These are phyloP conservation scores for Pythium biforme DNA, from an alignment of 352 stramenopile species.

Conservation along the genomic window DNA sequence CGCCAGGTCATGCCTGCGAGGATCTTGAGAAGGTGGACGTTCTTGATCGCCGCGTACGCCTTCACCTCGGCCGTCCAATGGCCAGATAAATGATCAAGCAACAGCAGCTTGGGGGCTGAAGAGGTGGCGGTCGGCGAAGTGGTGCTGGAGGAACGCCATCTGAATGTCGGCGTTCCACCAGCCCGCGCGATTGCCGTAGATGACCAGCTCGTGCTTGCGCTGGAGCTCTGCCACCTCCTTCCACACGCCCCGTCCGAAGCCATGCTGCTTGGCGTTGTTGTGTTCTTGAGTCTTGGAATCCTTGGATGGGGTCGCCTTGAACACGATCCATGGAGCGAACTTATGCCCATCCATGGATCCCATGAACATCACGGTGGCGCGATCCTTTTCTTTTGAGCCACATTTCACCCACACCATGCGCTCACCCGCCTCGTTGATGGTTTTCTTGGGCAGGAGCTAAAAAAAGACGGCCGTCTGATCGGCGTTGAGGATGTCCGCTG, in stretches of 20 bases:
- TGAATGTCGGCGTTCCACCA: constrained; percentile 29
- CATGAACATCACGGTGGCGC: constrained; percentile 22
- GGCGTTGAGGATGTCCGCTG: constrained; percentile 9
- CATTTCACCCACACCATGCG: constrained; percentile 26
- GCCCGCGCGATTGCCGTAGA: constrained; percentile 28
- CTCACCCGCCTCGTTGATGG: constrained; percentile 14
- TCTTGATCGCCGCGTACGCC: neutral
- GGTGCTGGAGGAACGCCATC: constrained; percentile 9
- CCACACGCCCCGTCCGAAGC: constrained; percentile 32
- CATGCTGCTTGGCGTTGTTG: constrained; percentile 7
- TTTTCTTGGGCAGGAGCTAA: constrained; percentile 26
- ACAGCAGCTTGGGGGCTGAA: constrained; percentile 13
- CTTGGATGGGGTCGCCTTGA: constrained; percentile 21
- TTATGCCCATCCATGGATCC: constrained; percentile 16
- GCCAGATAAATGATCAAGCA: constrained; percentile 16
- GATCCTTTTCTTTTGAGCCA: constrained; percentile 23
- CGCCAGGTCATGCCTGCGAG: constrained; percentile 21
- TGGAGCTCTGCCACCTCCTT: constrained; percentile 19
- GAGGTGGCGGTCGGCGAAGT: constrained; percentile 16
- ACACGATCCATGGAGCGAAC: constrained; percentile 21
- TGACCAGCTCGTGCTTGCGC: constrained; percentile 1
- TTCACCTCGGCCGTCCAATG: constrained; percentile 20
- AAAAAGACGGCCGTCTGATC: constrained; percentile 34
- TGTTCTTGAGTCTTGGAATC: constrained; percentile 4
- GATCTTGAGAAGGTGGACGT: constrained; percentile 18